These are phyloP conservation scores for Guillardia theta DNA, from an alignment of 78 protist species.

Conservation along the genomic window DNA sequence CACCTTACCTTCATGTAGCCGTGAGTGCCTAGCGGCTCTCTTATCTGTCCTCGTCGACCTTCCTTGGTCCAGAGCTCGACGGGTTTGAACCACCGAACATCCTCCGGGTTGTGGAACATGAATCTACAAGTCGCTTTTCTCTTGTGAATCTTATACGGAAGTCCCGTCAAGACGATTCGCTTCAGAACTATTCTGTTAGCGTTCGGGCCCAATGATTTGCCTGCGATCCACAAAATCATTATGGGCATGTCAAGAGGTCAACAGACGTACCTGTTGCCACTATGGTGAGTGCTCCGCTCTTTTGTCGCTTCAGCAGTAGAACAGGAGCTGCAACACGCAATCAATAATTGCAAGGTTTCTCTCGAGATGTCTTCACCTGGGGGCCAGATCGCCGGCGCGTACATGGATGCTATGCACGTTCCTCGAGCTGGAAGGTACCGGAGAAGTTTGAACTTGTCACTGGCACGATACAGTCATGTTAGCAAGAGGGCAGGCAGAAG, in stretches of 20 bases:
- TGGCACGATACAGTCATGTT: conserved; percentile 63
- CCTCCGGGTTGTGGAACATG: conserved; percentile 69
- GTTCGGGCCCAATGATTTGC: conserved; percentile 61
- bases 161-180: conserved; percentile 89
- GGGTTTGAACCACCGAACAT: conserved; percentile 94
- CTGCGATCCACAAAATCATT: too few species aligned
- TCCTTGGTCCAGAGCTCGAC: conserved; percentile 93
- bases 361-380: neutral
- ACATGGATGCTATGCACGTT: neutral
- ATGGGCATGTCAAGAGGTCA: too few species aligned
- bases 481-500: neutral
- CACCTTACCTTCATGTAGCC: too few species aligned
- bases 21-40: conserved; percentile 78
- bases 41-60: conserved; percentile 92
- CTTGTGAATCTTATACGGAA: conserved; percentile 78
- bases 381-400: neutral
- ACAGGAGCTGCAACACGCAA: neutral
- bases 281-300: neutral
- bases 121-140: neutral
- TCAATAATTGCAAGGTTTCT: neutral
- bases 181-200: conserved; percentile 92
- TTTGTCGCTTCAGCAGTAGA: neutral
- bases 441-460: conserved; percentile 76
- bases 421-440: conserved; percentile 59
- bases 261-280: conserved; percentile 50